Evolutionary conservation across 2,329 filamentous ascomycete genomes (phyloP).

Genomic region (Verticillium longisporum): DNA sequence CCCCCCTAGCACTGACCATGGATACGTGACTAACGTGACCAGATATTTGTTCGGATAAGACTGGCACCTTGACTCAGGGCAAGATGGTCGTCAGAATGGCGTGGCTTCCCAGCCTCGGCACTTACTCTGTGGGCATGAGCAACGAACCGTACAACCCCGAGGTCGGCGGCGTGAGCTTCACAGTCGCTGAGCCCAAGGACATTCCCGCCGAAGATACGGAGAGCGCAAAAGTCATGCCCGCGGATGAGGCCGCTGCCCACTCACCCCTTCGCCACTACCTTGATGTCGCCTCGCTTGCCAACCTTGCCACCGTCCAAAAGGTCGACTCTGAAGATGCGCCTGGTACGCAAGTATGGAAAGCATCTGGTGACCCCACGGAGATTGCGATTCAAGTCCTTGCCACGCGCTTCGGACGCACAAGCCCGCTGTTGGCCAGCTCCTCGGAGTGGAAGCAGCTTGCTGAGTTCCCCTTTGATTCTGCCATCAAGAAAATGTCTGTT

Average conservation of each 20-base stretch:
- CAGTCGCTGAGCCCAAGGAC: constrained; percentile 23
- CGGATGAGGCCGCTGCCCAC: constrained; percentile 28
- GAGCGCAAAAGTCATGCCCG: constrained; percentile 18
- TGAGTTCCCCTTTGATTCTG: constrained; percentile 52
- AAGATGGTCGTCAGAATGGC: constrained; percentile 21
- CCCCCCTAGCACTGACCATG: too few species aligned
- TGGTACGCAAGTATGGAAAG: constrained; percentile 25
- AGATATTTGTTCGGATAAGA: constrained; percentile 25
- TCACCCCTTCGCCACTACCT: constrained; percentile 41
- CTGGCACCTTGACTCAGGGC: constrained; percentile 26
- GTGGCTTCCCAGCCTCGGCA: constrained; percentile 22
- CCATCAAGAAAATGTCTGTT: constrained; percentile 53
- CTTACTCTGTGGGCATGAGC: constrained; percentile 22
- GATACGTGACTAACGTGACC: neutral
- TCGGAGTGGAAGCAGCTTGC: constrained; percentile 31
- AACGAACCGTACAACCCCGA: constrained; percentile 16
- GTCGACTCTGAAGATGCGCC: constrained; percentile 20
- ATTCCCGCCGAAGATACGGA: neutral
- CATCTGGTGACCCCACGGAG: constrained; percentile 44
- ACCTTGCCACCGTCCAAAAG: constrained; percentile 52
- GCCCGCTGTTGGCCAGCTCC: constrained; percentile 22
- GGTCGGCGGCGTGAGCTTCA: constrained; percentile 29
- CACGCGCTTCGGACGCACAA: constrained; percentile 39
- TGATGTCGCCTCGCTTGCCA: constrained; percentile 52
- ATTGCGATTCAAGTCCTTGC: constrained; percentile 54